Evolutionary conservation across 1,284 basidiomycete genomes (phyloP), one percentile per base, ranked within the genome.

Genomic region (Flammula alnicola): DNA sequence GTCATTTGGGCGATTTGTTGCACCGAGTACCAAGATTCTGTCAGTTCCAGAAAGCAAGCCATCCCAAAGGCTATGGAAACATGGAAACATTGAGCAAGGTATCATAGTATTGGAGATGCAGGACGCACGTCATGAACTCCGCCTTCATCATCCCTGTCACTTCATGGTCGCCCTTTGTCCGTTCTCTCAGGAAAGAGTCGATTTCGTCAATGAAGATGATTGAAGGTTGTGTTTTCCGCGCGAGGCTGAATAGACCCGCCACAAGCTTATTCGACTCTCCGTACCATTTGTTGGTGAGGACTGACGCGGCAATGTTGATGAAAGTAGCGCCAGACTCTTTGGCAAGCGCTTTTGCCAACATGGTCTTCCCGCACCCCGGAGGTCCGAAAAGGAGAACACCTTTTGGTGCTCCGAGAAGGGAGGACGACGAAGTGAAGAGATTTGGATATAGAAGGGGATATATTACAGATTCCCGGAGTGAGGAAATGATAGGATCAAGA

Each of bases 91-190:
- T 51, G 19, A 52, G 23, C 30, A 47, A 42, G 19, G 36, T 32
- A 4, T 31, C 45, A 26, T 30, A 46, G 25, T 43, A 39, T n/a
- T 20, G 6, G 47, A 30, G 8, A 25, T 33, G 22, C 16, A 14
- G 9, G 42, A 74, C 91, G 61, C 70, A 93, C 86, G 94, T 97
- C 95, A 99, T 98, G 68, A 99, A 99, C 66, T 99, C 96, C 1
- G 96, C 96, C 74, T 99, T 99, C 86, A 99, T 97, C 95, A 98
- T 98, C 4, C 89, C 93, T 20, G 95, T 98, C 38, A 95, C 96
- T 65, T 99, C 97, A 69, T 99, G 97, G 64, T 99, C 97, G 9
- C 89, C 88, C 45, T 85, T 83, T 35, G 80, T 81, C 54, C 97
- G 78, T 68, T 98, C 93, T 48, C 96, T 78, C 68, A 99, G 74